Conservation (phyloP, 495 filamentous ascomycete species). For the Penicillium cosmopolitanum region DNA sequence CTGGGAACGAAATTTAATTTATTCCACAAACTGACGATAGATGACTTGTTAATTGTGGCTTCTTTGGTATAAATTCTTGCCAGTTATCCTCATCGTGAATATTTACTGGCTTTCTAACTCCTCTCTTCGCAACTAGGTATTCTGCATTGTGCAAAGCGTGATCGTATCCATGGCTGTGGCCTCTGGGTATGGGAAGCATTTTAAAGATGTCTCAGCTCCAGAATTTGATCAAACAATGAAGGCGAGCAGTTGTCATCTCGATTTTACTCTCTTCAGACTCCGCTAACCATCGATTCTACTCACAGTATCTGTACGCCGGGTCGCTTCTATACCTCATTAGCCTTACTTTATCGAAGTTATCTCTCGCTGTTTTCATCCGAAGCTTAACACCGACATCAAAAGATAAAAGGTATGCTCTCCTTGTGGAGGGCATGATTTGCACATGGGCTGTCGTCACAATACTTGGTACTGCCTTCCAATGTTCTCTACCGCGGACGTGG, state of each 20-base stretch:
- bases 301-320: slow-evolving; percentile 28
- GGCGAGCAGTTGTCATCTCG: slow-evolving; percentile 16
- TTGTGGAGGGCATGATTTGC: slow-evolving; percentile 15
- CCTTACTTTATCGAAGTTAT: slow-evolving; percentile 32
- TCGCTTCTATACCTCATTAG: slow-evolving; percentile 31
- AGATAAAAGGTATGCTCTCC: slow-evolving; percentile 23
- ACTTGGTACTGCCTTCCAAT: slow-evolving; percentile 32
- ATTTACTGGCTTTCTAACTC: not conserved
- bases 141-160: slow-evolving; percentile 28
- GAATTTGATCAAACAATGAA: slow-evolving; percentile 33
- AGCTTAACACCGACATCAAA: slow-evolving; percentile 24
- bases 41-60: slow-evolving; percentile 24
- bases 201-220: slow-evolving; percentile 13
- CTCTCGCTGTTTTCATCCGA: slow-evolving; percentile 29
- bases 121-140: slow-evolving; percentile 14
- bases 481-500: slow-evolving; percentile 28
- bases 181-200: slow-evolving; percentile 35
- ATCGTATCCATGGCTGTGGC: slow-evolving; percentile 30
- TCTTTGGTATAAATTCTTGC: slow-evolving; percentile 19
- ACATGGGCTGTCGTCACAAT: slow-evolving; percentile 25
- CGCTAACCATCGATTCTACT: slow-evolving; percentile 4
- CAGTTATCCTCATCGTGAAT: not conserved
- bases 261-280: not conserved
- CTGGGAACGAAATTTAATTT: slow-evolving; percentile 32
- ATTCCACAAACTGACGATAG: slow-evolving; percentile 25